Conservation (phyloP, 495 filamentous ascomycete species). For the Penicillium lividum region DNA sequence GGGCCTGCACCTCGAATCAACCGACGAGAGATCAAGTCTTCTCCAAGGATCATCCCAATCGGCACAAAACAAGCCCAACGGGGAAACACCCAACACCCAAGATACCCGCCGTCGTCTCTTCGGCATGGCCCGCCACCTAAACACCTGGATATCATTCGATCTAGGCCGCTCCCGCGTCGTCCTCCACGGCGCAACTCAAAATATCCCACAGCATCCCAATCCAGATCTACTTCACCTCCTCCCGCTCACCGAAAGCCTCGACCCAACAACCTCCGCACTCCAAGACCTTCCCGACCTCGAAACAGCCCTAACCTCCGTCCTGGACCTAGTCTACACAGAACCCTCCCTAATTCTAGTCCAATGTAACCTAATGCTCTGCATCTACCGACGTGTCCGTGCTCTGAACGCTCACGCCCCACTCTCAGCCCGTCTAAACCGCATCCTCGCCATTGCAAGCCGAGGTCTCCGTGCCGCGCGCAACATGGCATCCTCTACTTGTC, state of each 20-base stretch:
- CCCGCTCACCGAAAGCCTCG: constrained; percentile 47
- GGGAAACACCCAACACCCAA: constrained; percentile 23
- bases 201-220: constrained; percentile 12
- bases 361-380: constrained; percentile 54
- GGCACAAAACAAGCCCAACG: constrained; percentile 1
- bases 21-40: constrained; percentile 23
- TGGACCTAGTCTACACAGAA: constrained; percentile 37
- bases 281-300: constrained; percentile 40
- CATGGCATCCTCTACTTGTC: constrained; percentile 38
- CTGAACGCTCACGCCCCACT: constrained; percentile 38
- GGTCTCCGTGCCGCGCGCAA: constrained; percentile 40
- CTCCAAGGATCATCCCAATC: constrained; percentile 16
- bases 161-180: constrained; percentile 53
- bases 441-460: constrained; percentile 35
- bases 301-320: constrained; percentile 35
- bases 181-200: constrained; percentile 44
- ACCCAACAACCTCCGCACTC: constrained; percentile 37
- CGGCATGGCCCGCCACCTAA: constrained; percentile 53
- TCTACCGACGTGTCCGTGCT: constrained; percentile 51
- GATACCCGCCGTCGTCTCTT: constrained; percentile 47
- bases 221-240: constrained; percentile 45
- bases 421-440: constrained; percentile 34
- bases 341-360: constrained; percentile 46
- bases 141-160: constrained; percentile 55
- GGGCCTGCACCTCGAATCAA: constrained; percentile 49